Evolutionary conservation across 768 basidiomycete genomes (phyloP).

Genomic region (Dacryopinax primogenitus): DNA sequence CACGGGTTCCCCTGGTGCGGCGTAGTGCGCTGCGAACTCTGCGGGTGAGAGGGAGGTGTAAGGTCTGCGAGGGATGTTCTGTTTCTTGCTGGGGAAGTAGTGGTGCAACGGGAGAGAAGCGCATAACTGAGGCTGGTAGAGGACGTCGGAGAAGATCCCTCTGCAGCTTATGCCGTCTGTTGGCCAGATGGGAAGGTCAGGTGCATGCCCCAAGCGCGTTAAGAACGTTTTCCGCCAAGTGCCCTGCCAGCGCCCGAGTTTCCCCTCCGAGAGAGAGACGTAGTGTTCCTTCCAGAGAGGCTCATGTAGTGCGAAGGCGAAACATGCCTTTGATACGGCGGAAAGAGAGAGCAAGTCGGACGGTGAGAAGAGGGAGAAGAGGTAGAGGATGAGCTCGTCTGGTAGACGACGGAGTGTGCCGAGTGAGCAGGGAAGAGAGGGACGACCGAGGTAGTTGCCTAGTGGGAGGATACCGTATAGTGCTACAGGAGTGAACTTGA

Average conservation of each 20-base stretch:
- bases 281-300: conserved; percentile 16
- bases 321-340: conserved; percentile 11
- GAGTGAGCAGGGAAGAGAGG: conserved; percentile 11
- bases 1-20: conserved; percentile 12
- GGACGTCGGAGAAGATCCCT: conserved; percentile 19
- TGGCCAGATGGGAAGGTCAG: not conserved
- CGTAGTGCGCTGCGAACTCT: conserved; percentile 7
- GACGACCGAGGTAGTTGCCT: not conserved
- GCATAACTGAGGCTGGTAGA: conserved; percentile 18
- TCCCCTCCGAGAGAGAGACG: conserved; percentile 8
- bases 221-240: conserved; percentile 13
- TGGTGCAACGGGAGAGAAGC: not conserved
- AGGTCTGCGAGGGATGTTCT: not conserved
- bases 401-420: conserved; percentile 9
- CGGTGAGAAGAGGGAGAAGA: conserved; percentile 14
- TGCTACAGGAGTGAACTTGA: not conserved
- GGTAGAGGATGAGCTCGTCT: conserved; percentile 17
- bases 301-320: conserved; percentile 15
- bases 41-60: conserved; percentile 3
- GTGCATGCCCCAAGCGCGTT: not conserved
- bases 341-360: conserved; percentile 12
- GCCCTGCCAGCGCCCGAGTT: conserved; percentile 16
- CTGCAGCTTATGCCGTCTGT: conserved; percentile 12
- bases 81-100: not conserved
- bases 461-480: not conserved